Percentiles rank a stretch among this genome's conserved stretches.
Evolutionary conservation across 2,329 filamentous ascomycete genomes (phyloP).

Genomic region (Aspergillus sp.): DNA sequence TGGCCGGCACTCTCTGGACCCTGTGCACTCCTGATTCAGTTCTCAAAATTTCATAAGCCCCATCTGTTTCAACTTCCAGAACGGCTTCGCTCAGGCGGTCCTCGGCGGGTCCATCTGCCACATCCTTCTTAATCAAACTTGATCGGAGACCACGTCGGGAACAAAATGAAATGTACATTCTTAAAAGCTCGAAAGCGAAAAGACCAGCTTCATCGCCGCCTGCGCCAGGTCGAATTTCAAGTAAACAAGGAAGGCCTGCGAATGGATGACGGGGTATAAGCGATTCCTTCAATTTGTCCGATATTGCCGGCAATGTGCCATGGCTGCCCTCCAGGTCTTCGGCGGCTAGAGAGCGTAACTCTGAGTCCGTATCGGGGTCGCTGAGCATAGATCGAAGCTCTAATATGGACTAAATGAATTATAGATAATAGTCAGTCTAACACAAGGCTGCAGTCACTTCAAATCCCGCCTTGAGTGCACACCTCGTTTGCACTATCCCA

Average conservation of each 20-base stretch:
- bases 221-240: slow-evolving; percentile 87
- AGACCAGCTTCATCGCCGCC: slow-evolving; percentile 86
- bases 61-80: slow-evolving; percentile 68
- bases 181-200: slow-evolving; percentile 78
- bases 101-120: slow-evolving; percentile 60
- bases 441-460: slow-evolving; percentile 4
- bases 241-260: slow-evolving; percentile 76
- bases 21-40: slow-evolving; percentile 91
- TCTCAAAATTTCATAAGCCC: slow-evolving; percentile 74
- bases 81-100: slow-evolving; percentile 77
- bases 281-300: slow-evolving; percentile 62
- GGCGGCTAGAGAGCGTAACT: slow-evolving; percentile 53
- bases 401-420: slow-evolving; percentile 40
- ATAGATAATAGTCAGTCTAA: background rate
- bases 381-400: slow-evolving; percentile 72
- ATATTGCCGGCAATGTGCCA: slow-evolving; percentile 55
- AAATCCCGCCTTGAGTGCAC: slow-evolving; percentile 7
- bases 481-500: slow-evolving; percentile 56
- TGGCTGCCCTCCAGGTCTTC: slow-evolving; percentile 66
- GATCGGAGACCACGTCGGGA: slow-evolving; percentile 58
- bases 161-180: slow-evolving; percentile 85
- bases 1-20: slow-evolving; percentile 86
- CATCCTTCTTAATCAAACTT: slow-evolving; percentile 72
- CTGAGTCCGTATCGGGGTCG: slow-evolving; percentile 57
- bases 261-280: slow-evolving; percentile 87